phyloP scores from a whole-genome alignment of 2,329 filamentous ascomycete genomes.

The Elsinoe fawcettii region DNA sequence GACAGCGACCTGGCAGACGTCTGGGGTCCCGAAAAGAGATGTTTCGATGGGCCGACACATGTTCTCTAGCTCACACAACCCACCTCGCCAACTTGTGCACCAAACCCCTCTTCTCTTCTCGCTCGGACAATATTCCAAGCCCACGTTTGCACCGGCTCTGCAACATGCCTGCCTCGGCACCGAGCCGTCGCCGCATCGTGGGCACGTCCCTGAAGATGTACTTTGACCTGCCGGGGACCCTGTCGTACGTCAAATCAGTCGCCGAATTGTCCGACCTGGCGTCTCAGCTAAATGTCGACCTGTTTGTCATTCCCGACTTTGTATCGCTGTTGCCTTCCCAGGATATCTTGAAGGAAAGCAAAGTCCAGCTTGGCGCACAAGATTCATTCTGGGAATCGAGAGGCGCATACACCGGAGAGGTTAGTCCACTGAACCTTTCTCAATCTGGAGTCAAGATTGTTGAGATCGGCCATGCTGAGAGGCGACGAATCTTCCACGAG shows the following conservation, averaged over 20 bases:
- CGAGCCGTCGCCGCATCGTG: conserved; percentile 52
- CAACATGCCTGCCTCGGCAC: conserved; percentile 15
- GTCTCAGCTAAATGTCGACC: conserved; percentile 50
- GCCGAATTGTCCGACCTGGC: conserved; percentile 44
- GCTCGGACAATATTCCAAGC: conserved; percentile 14
- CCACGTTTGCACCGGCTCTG: neutral
- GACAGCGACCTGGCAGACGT: neutral
- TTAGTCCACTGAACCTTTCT: conserved; percentile 60
- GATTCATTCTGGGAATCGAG: conserved; percentile 62
- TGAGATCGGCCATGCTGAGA: conserved; percentile 75
- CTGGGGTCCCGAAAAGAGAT: conserved; percentile 10
- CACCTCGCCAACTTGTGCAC: neutral
- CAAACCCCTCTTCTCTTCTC: neutral
- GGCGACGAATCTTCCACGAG: conserved; percentile 64
- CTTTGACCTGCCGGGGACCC: conserved; percentile 60
- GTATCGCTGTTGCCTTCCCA: conserved; percentile 54
- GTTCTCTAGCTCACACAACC: neutral
- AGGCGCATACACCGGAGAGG: conserved; percentile 71
- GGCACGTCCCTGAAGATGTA: conserved; percentile 76
- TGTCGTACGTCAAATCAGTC: conserved; percentile 39
- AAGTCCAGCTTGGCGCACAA: conserved; percentile 64
- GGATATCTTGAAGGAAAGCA: conserved; percentile 41
- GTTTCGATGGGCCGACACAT: neutral
- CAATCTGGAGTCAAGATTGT: conserved; percentile 65
- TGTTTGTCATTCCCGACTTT: conserved; percentile 75